Evolutionary conservation across 176 grass and related monocot genomes (phyloP).

Genomic region (Musa beccarii): DNA sequence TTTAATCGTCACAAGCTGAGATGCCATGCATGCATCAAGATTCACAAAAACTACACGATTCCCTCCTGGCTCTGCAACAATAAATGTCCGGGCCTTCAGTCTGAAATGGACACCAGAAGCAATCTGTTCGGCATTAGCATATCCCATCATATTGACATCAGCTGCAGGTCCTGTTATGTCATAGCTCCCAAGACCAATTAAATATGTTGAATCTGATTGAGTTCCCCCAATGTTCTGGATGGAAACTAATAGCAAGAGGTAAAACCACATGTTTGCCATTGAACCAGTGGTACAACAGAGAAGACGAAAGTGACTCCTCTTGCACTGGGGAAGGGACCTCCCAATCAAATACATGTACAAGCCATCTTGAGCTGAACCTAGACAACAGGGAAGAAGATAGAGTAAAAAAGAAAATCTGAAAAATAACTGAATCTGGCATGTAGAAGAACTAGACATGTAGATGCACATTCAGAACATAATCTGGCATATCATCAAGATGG

Average conservation of each 20-base stretch:
- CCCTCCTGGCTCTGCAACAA: constrained; percentile 78
- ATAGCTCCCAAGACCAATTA: constrained; percentile 80
- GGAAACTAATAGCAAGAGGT: constrained; percentile 35
- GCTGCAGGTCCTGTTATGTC: constrained; percentile 97
- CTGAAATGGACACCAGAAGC: constrained; percentile 90
- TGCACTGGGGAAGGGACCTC: not conserved
- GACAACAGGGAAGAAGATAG: not conserved
- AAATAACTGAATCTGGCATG: not conserved
- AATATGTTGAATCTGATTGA: constrained; percentile 58
- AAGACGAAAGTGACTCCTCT: not conserved
- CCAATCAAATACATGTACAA: not conserved
- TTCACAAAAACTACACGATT: constrained; percentile 87
- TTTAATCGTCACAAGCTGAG: constrained; percentile 89
- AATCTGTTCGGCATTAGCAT: constrained; percentile 86
- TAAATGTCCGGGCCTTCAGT: constrained; percentile 86
- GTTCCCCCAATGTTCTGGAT: constrained; percentile 33
- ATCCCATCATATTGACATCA: constrained; percentile 99
- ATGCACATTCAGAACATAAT: not conserved
- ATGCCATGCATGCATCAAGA: constrained; percentile 98
- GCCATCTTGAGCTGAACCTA: not conserved
- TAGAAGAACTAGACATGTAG: not conserved
- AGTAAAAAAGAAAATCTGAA: not conserved
- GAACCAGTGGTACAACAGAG: constrained; percentile 1
- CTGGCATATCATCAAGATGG: not conserved
- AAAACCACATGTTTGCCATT: constrained; percentile 27